A percentile compares a stretch with the other conserved stretches of the same genome.
These are phyloP conservation scores for Heteromeles arbutifolia DNA, from an alignment of 306 rosid species.

Conservation along the genomic window DNA sequence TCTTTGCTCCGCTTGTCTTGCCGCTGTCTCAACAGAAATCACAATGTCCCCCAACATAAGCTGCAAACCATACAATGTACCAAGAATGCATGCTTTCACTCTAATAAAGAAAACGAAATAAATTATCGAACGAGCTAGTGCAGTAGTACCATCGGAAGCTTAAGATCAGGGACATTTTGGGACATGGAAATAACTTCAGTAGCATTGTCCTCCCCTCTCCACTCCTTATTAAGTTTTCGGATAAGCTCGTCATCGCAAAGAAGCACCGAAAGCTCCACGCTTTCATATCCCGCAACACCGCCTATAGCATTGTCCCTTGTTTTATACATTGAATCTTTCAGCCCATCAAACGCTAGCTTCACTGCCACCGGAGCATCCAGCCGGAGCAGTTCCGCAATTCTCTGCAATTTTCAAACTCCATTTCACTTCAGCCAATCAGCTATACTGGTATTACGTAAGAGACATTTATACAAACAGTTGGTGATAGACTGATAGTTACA, in stretches of 20 bases:
- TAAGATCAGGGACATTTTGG: constrained; percentile 58
- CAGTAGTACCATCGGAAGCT: constrained; percentile 77
- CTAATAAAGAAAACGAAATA: background rate
- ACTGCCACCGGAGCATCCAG: constrained; percentile 66
- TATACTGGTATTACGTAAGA: background rate
- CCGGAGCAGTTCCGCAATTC: constrained; percentile 69
- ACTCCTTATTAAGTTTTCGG: constrained; percentile 72
- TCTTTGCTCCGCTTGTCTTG: constrained; percentile 87
- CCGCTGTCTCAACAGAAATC: constrained; percentile 87
- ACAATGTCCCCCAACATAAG: constrained; percentile 86
- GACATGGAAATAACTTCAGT: constrained; percentile 90
- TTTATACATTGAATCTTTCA: constrained; percentile 50
- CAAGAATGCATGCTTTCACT: constrained; percentile 4
- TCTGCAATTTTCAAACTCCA: constrained; percentile 33
- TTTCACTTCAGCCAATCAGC: background rate
- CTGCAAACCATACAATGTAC: constrained; percentile 35
- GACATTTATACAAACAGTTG: background rate
- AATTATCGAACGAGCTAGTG: constrained; percentile 23
- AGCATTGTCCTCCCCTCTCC: constrained; percentile 87
- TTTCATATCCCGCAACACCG: constrained; percentile 64
- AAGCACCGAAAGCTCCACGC: constrained; percentile 71
- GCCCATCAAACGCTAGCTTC: constrained; percentile 68
- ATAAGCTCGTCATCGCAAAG: constrained; percentile 79
- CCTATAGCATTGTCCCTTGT: constrained; percentile 58
- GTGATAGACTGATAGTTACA: background rate